Evolutionary conservation across 768 basidiomycete species (phyloP).

Genomic region (Hericium alpestre): DNA sequence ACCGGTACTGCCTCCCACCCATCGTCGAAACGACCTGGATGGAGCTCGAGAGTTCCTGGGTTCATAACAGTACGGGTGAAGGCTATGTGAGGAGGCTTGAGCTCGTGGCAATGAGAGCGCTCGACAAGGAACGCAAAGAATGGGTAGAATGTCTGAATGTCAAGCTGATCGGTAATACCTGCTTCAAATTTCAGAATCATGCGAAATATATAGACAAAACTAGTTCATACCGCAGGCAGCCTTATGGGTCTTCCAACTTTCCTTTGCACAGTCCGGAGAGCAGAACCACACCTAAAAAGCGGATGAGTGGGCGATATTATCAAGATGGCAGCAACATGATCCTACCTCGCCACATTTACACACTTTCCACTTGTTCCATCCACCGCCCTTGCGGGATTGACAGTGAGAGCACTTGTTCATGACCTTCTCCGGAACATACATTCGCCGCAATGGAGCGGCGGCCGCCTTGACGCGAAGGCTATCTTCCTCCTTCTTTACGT

Average conservation of each 20-base stretch:
- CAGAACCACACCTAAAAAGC: not conserved
- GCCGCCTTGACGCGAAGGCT: not conserved
- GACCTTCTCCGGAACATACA: not conserved
- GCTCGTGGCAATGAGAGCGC: conserved; percentile 8
- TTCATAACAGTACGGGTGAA: conserved; percentile 11
- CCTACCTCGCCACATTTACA: not conserved
- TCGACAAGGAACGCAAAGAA: conserved; percentile 22
- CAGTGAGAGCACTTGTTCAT: not conserved
- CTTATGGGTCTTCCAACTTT: not conserved
- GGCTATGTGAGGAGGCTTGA: conserved; percentile 13
- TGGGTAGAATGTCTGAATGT: conserved; percentile 23
- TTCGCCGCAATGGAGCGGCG: not conserved
- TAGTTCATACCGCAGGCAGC: not conserved
- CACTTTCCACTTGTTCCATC: not conserved
- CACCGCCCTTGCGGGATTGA: not conserved
- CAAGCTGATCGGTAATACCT: conserved; percentile 28
- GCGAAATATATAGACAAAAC: not conserved
- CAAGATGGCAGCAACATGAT: too few species aligned
- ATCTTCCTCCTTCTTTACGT: not conserved
- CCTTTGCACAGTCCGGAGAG: not conserved
- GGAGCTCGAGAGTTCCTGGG: too few species aligned
- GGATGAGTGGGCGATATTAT: not conserved
- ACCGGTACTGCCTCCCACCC: not conserved
- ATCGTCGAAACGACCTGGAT: not conserved
- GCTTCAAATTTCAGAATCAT: not conserved